Evolutionary conservation across 495 filamentous ascomycete species (phyloP).

Genomic region (Hypoxylon lenormandii): DNA sequence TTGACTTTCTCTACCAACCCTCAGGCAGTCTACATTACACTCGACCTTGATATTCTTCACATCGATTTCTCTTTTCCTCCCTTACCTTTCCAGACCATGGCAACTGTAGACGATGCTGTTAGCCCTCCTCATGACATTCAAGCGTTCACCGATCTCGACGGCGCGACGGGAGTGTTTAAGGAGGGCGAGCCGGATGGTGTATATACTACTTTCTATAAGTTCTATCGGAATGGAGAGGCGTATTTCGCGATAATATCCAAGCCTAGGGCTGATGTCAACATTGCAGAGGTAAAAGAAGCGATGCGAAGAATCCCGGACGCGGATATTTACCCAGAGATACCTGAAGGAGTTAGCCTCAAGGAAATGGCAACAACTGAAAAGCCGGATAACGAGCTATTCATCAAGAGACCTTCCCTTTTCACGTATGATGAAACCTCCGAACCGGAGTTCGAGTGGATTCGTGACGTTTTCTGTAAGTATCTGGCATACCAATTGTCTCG

Average conservation of each 20-base stretch:
- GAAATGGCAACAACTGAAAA: constrained; percentile 9
- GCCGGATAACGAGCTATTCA: constrained; percentile 18
- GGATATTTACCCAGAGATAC: constrained; percentile 28
- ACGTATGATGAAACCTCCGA: constrained; percentile 25
- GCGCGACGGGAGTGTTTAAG: not conserved
- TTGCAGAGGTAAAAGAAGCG: constrained; percentile 12
- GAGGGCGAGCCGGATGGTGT: constrained; percentile 5
- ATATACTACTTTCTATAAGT: constrained; percentile 18
- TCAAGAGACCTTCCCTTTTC: constrained; percentile 29
- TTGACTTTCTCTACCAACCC: constrained; percentile 1
- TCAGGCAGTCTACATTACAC: not conserved
- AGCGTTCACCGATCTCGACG: constrained; percentile 4
- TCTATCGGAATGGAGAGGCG: constrained; percentile 11
- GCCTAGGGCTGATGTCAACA: constrained; percentile 7
- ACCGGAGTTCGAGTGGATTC: not conserved
- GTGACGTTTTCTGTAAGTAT: constrained; percentile 11
- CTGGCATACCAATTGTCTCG: constrained; percentile 9
- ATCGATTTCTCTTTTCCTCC: constrained; percentile 2
- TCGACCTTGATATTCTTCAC: not conserved
- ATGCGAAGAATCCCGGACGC: constrained; percentile 11
- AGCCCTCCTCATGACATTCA: constrained; percentile 4
- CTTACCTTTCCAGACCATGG: constrained; percentile 5
- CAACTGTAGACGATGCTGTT: constrained; percentile 3
- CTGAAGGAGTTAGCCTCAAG: constrained; percentile 14
- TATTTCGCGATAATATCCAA: constrained; percentile 17